Conservation (phyloP, 208 protist species). For the Phytomonas sp. region DNA sequence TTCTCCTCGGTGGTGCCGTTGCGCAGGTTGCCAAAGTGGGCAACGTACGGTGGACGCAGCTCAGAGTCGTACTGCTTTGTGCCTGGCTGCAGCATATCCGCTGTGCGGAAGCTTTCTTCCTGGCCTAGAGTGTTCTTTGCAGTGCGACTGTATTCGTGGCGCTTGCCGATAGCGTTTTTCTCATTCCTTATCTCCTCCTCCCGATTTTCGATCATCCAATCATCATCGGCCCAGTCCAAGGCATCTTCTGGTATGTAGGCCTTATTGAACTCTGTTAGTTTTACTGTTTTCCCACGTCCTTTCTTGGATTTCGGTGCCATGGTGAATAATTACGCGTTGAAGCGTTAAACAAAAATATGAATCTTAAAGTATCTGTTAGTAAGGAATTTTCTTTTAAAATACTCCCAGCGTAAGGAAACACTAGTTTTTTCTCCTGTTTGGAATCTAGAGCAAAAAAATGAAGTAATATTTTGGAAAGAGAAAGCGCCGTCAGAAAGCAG, state of each 20-base stretch:
- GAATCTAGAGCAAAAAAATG: neutral
- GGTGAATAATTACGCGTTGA: neutral
- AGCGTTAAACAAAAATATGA: neutral
- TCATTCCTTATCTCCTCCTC: slow-evolving; percentile 22
- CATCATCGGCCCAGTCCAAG: slow-evolving; percentile 71
- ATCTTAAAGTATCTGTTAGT: neutral
- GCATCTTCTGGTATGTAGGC: slow-evolving; percentile 66
- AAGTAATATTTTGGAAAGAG: neutral
- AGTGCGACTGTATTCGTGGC: slow-evolving; percentile 48
- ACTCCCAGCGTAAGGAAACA: neutral
- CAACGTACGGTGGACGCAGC: slow-evolving; percentile 64
- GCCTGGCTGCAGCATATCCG: slow-evolving; percentile 15
- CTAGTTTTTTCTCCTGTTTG: too few species aligned
- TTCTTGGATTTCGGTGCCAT: slow-evolving; percentile 73
- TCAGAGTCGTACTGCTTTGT: slow-evolving; percentile 26
- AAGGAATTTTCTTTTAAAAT: neutral
- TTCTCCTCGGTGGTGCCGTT: slow-evolving; percentile 72
- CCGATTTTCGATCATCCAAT: slow-evolving; percentile 48
- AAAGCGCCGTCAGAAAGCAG: neutral
- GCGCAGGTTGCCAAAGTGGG: slow-evolving; percentile 81
- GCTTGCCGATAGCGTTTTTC: slow-evolving; percentile 49
- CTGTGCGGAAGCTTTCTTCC: slow-evolving; percentile 58
- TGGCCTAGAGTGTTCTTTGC: slow-evolving; percentile 48
- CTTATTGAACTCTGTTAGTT: slow-evolving; percentile 73
- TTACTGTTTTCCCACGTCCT: slow-evolving; percentile 70